Evolutionary conservation across 805 yeast species (phyloP), one percentile per base, ranked within the genome.

Genomic region (Yarrowia bubula): DNA sequence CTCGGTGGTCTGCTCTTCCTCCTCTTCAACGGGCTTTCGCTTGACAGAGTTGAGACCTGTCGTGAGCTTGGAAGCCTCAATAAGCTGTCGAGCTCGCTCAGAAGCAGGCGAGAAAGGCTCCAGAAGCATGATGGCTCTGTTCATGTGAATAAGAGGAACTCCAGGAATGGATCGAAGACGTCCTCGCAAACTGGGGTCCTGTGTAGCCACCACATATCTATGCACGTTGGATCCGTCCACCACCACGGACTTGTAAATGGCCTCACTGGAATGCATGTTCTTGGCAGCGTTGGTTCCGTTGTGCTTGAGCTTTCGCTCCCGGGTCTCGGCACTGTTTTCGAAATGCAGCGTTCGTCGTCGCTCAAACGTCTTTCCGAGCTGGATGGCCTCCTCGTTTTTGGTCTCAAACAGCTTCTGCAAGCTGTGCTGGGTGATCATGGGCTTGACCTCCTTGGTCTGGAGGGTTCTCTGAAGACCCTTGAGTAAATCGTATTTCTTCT

Each of bases 51-150:
- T 93, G 73, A 95, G 81, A 0, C 98, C 98, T 28, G 82, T 83
- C 2, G 84, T 84, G 61, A 95, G 79, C 71, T 95, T 95, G 50
- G 81, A 79, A 1, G 77, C 74, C 75, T 95, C 99, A 44, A 81
- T 78, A 33, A 75, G 70, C 51, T 72, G 72, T 64, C 85, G 84
- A 14, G 81, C 79, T 50, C 73, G 74, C 11, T 79, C 80, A 47
- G 93, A 88, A 7, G 90, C 89, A 42, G 82, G 83, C 62, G 96
- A 89, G 69, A 92, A 78, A 8, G 98, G 97, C 76, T 95, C 99
- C 95, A 95, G 86, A 32, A 95, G 86, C 93, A 95, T 90, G 15
- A 95, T 99, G 0, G 97, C 85, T 67, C 97, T 81, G 72, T 89
- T 87, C 84, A 95, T 86, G 74, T 89, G 92, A 9, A 93, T 79